Percentiles rank a stretch among this genome's conserved stretches.
Conservation (phyloP, 352 stramenopile species). For the Globisporangium acanthophoron region DNA sequence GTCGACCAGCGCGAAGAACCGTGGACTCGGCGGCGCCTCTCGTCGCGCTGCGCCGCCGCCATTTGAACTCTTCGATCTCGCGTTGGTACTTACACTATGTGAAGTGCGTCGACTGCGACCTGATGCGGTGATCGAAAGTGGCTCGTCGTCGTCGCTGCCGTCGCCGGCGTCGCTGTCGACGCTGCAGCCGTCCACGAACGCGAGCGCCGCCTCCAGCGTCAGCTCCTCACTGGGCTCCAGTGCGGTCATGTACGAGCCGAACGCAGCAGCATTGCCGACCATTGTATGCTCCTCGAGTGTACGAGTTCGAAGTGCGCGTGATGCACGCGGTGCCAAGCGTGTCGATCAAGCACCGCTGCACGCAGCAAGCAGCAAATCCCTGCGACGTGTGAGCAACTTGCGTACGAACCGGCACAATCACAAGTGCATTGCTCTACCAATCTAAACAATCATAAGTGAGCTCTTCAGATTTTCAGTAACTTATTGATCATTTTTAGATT, state of each 20-base stretch:
- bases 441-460: no score
- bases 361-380: no score
- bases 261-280: no score
- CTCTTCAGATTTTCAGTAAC: no score
- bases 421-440: no score
- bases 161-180: constrained; percentile 1
- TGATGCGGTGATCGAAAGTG: background rate
- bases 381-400: no score
- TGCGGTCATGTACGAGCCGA: background rate
- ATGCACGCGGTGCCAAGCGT: no score
- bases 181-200: constrained; percentile 8
- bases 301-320: no score
- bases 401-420: no score
- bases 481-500: background rate
- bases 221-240: background rate
- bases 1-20: constrained; percentile 5
- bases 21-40: background rate
- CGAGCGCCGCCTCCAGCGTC: constrained; percentile 11
- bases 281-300: no score
- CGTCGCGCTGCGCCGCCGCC: background rate
- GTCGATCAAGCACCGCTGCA: no score
- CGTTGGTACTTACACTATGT: background rate
- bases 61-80: background rate
- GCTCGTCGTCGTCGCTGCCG: constrained; percentile 1
- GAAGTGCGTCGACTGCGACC: background rate